Base-by-base conservation (phyloP, 2,329 filamentous ascomycete genomes). In the Cladorrhinum sp. region DNA sequence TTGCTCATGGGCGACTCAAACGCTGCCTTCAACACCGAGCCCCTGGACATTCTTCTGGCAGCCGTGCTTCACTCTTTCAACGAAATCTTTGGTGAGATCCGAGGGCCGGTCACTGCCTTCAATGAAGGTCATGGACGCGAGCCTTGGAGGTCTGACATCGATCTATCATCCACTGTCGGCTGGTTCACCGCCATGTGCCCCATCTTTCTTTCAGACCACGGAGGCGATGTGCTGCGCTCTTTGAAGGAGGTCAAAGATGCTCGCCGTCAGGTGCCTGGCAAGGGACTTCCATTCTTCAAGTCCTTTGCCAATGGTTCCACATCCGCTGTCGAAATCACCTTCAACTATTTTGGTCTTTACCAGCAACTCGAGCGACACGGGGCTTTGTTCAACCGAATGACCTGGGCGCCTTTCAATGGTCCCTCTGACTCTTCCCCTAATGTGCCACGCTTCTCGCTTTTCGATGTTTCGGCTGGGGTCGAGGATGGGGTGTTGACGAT, bases 291-390 rank as follows among this genome's bases (percentile, higher is more conserved):
- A 14, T 58, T 51, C 42, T 58, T 58, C 55, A 36, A 23, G 2
- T 59, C 18, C 6, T 62, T 59, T 20, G 53, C 60, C 7, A 30
- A 51, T 6, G 28, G 46, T 16, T 28, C 60, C 6, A 49, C 57
- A 7, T 52, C 60, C 14, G 52, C 50, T n/a, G 57, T 77, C 49
- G 80, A 83, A 63, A 65, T 82, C 9, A 68, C 77, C 0, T 80
- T 82, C 70, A 82, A 82, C 65, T 82, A 79, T 57, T 69, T 75
- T 2, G 79, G 77, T 8, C 69, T 75, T 58, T 73, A 73, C 57
- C 78, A 81, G 64, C 75, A 78, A 36, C 68, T 79, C 2, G 77
- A 80, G 59, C 65, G 69, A 7, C 23, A 60, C 10, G 66, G 68
- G 14, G 51, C 64, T 9, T 51, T 64, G 8, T 60, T 68, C 9